phyloP scores from a whole-genome alignment of 805 yeast genomes.

The Suhomyces kilbournensis region DNA sequence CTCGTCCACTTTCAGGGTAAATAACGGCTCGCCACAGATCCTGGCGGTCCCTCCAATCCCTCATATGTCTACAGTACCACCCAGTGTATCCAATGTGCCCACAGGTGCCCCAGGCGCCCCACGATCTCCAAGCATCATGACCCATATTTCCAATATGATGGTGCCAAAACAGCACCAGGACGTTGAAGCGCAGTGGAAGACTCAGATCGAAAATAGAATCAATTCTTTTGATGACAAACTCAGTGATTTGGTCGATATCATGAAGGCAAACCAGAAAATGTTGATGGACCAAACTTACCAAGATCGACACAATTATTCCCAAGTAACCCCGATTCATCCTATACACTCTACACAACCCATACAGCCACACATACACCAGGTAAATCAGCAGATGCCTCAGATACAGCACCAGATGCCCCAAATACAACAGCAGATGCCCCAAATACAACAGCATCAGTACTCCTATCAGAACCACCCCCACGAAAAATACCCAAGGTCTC shows the following conservation, averaged over 20 bases:
- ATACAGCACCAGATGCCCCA: background rate
- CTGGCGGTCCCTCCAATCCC: background rate
- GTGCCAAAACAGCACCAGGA: slow-evolving; percentile 1
- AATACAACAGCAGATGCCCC: background rate
- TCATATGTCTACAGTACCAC: background rate
- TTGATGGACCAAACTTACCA: slow-evolving; percentile 13
- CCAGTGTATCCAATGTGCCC: slow-evolving; percentile 1
- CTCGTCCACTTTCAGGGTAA: background rate
- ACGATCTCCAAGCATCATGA: background rate
- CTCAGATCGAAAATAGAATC: slow-evolving; percentile 33
- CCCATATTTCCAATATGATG: background rate
- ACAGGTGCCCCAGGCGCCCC: background rate
- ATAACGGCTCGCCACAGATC: background rate
- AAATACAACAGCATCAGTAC: background rate
- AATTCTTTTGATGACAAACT: slow-evolving; percentile 36
- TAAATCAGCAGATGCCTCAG: background rate
- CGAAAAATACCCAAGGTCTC: background rate
- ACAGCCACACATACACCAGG: background rate
- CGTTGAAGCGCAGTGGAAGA: slow-evolving; percentile 28
- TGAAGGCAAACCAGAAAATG: slow-evolving; percentile 31
- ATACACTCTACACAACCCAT: background rate
- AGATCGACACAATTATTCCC: background rate
- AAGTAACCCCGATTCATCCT: background rate
- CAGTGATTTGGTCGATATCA: slow-evolving; percentile 34
- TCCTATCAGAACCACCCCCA: background rate